phyloP scores from a whole-genome alignment of 2,329 filamentous ascomycete genomes.

The Xylaria sp. region DNA sequence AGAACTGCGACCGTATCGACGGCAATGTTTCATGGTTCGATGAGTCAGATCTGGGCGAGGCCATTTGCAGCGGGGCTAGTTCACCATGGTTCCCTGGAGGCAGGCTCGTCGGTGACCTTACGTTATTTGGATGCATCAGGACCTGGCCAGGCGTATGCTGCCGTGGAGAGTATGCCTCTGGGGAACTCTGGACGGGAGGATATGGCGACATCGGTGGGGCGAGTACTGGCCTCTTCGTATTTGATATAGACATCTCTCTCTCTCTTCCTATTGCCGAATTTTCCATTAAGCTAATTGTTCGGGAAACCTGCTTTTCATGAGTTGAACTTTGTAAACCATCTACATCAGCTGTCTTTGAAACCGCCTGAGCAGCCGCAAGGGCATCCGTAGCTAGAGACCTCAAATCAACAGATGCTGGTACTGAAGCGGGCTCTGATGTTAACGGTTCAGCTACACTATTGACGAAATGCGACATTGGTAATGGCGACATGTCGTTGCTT shows the following conservation, averaged over 20 bases:
- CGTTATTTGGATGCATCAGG: conserved; percentile 48
- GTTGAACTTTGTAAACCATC: conserved; percentile 36
- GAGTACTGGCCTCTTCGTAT: conserved; percentile 44
- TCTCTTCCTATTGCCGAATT: conserved; percentile 33
- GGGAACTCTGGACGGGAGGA: conserved; percentile 41
- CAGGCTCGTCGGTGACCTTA: conserved; percentile 52
- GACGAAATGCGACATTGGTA: conserved; percentile 36
- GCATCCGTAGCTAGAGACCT: conserved; percentile 47
- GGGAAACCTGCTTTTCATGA: conserved; percentile 37
- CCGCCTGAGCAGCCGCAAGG: conserved; percentile 43
- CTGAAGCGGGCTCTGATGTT: conserved; percentile 16
- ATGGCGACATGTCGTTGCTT: conserved; percentile 50
- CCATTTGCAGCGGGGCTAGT: conserved; percentile 52
- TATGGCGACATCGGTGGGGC: conserved; percentile 49
- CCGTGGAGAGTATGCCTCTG: conserved; percentile 46
- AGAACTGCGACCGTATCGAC: conserved; percentile 51
- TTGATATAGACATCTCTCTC: conserved; percentile 39
- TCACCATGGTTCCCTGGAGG: conserved; percentile 47
- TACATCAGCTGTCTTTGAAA: conserved; percentile 39
- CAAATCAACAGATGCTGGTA: conserved; percentile 42
- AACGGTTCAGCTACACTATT: conserved; percentile 38
- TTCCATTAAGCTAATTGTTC: conserved; percentile 37
- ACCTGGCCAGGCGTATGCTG: conserved; percentile 44
- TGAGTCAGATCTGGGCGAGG: conserved; percentile 54
- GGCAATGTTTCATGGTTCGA: conserved; percentile 53